Evolutionary conservation across 1,284 basidiomycete species (phyloP).

Genomic region (Cutaneotrichosporon dermatis): DNA sequence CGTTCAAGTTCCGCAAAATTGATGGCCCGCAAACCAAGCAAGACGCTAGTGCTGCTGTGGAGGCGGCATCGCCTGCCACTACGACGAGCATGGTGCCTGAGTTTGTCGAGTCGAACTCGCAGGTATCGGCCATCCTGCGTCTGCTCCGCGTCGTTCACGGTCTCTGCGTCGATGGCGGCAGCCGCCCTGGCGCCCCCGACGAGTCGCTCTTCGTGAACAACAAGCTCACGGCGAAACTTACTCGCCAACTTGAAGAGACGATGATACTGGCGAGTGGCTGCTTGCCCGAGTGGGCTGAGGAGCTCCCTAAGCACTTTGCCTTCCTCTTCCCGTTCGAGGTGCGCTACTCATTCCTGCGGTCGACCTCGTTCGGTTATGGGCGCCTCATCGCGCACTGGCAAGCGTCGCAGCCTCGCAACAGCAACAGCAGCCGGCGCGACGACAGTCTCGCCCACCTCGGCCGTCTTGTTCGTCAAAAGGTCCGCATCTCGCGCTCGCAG

Average conservation of each 20-base stretch:
- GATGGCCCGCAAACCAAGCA: conserved; percentile 63
- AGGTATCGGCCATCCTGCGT: conserved; percentile 85
- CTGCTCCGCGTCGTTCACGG: conserved; percentile 82
- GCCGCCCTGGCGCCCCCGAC: conserved; percentile 46
- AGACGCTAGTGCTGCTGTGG: neutral
- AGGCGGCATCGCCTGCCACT: conserved; percentile 35
- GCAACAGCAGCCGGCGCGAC: conserved; percentile 73
- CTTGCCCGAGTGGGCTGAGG: conserved; percentile 91
- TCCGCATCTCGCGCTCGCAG: conserved; percentile 89
- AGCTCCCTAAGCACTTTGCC: conserved; percentile 88
- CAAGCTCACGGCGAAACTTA: conserved; percentile 95
- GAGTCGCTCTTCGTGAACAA: conserved; percentile 93
- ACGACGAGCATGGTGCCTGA: conserved; percentile 52
- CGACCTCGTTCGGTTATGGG: conserved; percentile 94
- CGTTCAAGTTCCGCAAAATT: conserved; percentile 86
- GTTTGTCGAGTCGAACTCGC: conserved; percentile 75
- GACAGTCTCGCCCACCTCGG: conserved; percentile 89
- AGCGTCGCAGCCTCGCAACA: conserved; percentile 63
- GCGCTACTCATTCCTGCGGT: conserved; percentile 92
- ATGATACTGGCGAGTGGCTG: conserved; percentile 98
- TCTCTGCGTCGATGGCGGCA: conserved; percentile 57
- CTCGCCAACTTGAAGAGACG: conserved; percentile 94
- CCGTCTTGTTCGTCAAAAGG: conserved; percentile 90
- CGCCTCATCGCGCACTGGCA: conserved; percentile 87
- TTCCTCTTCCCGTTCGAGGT: conserved; percentile 99